Evolutionary conservation across 345 rosid genomes (phyloP).

Genomic region (Cardamine occulta): DNA sequence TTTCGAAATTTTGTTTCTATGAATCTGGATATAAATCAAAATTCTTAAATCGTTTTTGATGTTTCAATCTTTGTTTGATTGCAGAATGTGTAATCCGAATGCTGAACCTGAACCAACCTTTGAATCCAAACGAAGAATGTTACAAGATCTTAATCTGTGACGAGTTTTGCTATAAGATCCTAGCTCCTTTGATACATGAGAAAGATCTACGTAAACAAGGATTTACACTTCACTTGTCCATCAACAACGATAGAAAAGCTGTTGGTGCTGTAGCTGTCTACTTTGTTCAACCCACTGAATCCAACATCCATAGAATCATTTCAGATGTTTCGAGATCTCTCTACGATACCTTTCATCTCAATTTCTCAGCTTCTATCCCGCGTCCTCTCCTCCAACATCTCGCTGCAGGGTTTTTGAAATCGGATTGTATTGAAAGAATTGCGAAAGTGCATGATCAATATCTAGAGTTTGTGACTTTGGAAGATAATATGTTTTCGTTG

Average conservation of each 20-base stretch:
- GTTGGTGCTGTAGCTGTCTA: conserved; percentile 78
- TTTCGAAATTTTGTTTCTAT: too few relatives aligned
- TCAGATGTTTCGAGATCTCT: conserved; percentile 65
- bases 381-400: conserved; percentile 71
- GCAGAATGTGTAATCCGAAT: conserved; percentile 78
- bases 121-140: conserved; percentile 67
- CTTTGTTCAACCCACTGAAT: conserved; percentile 65
- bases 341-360: conserved; percentile 69
- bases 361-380: conserved; percentile 71
- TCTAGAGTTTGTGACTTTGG: conserved; percentile 77
- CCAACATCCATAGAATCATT: conserved; percentile 62
- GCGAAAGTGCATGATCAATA: conserved; percentile 80
- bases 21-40: too few relatives aligned
- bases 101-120: conserved; percentile 82
- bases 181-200: conserved; percentile 75
- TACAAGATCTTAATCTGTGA: conserved; percentile 83
- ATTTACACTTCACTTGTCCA: conserved; percentile 66
- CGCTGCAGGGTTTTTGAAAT: conserved; percentile 65
- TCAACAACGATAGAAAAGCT: conserved; percentile 62
- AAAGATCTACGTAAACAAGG: conserved; percentile 83
- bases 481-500: conserved; percentile 75
- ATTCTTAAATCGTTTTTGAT: too few relatives aligned
- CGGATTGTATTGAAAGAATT: conserved; percentile 53
- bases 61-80: background rate
- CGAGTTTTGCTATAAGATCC: conserved; percentile 62